A percentile compares a stretch with the other conserved stretches of the same genome.
phyloP scores from a whole-genome alignment of 169 alveolate genomes.

The Plasmodium knowlesi region DNA sequence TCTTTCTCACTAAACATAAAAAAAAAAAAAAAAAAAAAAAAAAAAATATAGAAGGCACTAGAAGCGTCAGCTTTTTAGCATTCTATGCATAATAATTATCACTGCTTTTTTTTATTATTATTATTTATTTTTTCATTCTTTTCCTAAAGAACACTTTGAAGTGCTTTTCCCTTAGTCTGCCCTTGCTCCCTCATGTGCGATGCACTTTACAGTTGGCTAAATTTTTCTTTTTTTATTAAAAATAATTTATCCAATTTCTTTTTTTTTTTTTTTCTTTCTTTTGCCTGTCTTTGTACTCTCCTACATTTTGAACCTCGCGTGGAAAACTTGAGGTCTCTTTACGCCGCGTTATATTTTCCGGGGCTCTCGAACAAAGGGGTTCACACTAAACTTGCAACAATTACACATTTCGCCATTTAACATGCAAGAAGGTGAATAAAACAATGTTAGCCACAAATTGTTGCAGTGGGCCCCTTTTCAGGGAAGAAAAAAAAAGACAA shows the following conservation, averaged over 20 bases:
- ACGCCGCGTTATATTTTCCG: not conserved
- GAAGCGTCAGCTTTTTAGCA: not conserved
- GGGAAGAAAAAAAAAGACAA: not conserved
- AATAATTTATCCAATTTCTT: not conserved
- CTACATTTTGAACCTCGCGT: not conserved
- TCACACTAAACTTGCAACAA: not conserved
- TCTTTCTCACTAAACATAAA: not conserved
- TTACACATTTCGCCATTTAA: not conserved
- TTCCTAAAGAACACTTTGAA: too few relatives aligned
- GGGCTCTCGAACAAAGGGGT: not conserved
- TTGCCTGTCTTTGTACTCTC: not conserved
- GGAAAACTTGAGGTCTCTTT: not conserved
- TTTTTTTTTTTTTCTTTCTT: not conserved
- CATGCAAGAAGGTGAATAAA: not conserved
- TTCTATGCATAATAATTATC: not conserved
- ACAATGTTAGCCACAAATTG: not conserved
- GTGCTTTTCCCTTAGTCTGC: not conserved
- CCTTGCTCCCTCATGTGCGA: not conserved
- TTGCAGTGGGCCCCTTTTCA: not conserved
- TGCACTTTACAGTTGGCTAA: not conserved
- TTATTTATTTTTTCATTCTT: not conserved
- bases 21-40: not conserved
- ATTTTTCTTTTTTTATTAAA: not conserved
- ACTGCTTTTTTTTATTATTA: not conserved
- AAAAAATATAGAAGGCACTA: not conserved